These are phyloP conservation scores for Cordyceps cateniannulata DNA, from an alignment of 2,329 filamentous ascomycete genomes.

Conservation along the genomic window DNA sequence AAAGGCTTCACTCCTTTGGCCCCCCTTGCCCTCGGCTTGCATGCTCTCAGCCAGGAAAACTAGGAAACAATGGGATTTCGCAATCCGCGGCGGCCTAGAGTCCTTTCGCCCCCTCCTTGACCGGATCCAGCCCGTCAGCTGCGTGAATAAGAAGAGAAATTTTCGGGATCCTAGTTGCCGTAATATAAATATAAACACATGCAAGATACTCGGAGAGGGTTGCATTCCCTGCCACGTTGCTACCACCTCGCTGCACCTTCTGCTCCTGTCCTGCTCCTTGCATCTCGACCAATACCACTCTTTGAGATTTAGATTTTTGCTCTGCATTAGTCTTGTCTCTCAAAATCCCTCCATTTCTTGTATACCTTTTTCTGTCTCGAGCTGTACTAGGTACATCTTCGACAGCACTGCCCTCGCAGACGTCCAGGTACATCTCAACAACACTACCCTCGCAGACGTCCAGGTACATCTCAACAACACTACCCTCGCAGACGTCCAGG, in stretches of 20 bases:
- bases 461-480: background rate
- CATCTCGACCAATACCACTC: background rate
- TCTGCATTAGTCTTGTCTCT: slow-evolving; percentile 1
- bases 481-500: background rate
- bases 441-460: background rate
- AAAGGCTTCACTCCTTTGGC: slow-evolving; percentile 8
- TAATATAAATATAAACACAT: slow-evolving; percentile 12
- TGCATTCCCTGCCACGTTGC: background rate
- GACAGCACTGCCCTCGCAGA: too few species aligned
- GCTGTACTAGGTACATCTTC: background rate
- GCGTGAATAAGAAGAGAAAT: slow-evolving; percentile 1
- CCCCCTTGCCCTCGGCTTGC: background rate
- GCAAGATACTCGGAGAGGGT: background rate
- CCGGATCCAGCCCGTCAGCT: background rate
- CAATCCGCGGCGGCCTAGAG: slow-evolving; percentile 2
- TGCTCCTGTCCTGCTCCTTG: background rate
- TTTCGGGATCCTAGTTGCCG: background rate
- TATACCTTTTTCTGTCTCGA: background rate
- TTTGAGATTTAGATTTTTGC: background rate
- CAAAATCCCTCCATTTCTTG: background rate
- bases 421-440: background rate
- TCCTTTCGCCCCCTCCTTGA: background rate
- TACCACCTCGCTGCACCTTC: background rate
- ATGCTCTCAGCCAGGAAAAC: background rate
- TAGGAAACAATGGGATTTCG: background rate